phyloP scores from a whole-genome alignment of 495 filamentous ascomycete genomes.

The Pseudotulostoma volvatum region DNA sequence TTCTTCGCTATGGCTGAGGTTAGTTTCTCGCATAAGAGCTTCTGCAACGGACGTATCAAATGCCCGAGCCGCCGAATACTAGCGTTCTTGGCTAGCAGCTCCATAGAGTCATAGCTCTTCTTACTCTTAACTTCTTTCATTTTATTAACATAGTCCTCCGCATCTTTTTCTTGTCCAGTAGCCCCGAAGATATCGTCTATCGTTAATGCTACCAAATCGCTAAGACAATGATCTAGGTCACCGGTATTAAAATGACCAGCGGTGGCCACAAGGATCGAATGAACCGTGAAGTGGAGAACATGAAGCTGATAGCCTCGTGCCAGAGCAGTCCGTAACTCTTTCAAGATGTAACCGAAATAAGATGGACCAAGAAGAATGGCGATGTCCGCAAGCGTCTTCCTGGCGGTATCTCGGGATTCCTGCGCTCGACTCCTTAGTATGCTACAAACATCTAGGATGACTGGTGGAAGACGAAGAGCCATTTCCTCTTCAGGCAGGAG shows the following conservation, averaged over 20 bases:
- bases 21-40: slow-evolving; percentile 65
- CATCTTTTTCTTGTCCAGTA: slow-evolving; percentile 95
- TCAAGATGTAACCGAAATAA: slow-evolving; percentile 84
- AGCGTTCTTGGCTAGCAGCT: slow-evolving; percentile 66
- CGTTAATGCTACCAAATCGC: slow-evolving; percentile 59
- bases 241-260: slow-evolving; percentile 63
- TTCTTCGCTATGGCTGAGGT: slow-evolving; percentile 64
- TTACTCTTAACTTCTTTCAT: slow-evolving; percentile 97
- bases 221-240: slow-evolving; percentile 76
- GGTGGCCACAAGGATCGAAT: slow-evolving; percentile 68
- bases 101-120: slow-evolving; percentile 96
- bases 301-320: slow-evolving; percentile 81
- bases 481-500: slow-evolving; percentile 59
- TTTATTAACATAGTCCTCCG: slow-evolving; percentile 82
- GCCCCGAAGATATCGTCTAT: slow-evolving; percentile 97
- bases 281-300: slow-evolving; percentile 85
- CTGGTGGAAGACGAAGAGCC: slow-evolving; percentile 53
- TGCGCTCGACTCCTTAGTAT: slow-evolving; percentile 79
- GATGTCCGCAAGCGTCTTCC: slow-evolving; percentile 75
- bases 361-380: slow-evolving; percentile 57
- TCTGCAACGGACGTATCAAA: slow-evolving; percentile 59
- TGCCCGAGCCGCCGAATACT: slow-evolving; percentile 57
- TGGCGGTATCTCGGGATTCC: slow-evolving; percentile 76
- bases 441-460: slow-evolving; percentile 81
- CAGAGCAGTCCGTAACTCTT: slow-evolving; percentile 71